Evolutionary conservation across 2,329 filamentous ascomycete genomes (phyloP), one percentile per base, ranked within the genome.

Genomic region (Neonectria magnoliae): DNA sequence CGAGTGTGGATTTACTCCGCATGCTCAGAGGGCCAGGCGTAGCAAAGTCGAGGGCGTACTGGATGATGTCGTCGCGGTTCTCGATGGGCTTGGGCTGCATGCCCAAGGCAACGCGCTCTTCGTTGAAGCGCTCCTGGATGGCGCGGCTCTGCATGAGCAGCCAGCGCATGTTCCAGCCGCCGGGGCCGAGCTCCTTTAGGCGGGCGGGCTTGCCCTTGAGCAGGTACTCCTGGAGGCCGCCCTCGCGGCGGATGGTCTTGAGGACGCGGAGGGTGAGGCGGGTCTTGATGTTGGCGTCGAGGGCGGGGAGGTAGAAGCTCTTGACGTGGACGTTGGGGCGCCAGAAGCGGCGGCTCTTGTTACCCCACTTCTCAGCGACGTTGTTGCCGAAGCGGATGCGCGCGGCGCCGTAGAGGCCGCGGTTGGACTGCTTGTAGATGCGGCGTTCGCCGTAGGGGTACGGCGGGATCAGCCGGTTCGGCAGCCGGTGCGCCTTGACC

Each of bases 151-250:
- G 93, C 90, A 98, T 93, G 66, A 99, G 84, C 67, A 92, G 87
- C 92, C 94, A 98, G 69, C 96, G 85, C 75, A 99, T 82, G 72
- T 90, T 88, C 96, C 96, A 99, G 7, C 96, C 96, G 69, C 91
- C 91, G 57, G 95, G 89, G 5, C 96, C 96, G 62, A 99, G 84
- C 79, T 97, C 93, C 82, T 90, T 92, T 76, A 98, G 86, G 68
- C 96, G 87, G 44, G 85, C 86, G 16, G 91, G 83, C 81, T 93
- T 96, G 77, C 89, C 87, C 71, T 93, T 94, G 45, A 97, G 84
- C 50, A 99, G 84, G 81, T 99, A 99, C 75, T 94, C 90, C 79
- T 99, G 96, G 68, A 99, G 84, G 8, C 96, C 94, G 64, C 95
- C 95, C 67, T 91, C 89, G 77, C 94, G 95, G 76, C 93, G 90